A percentile compares a stretch with the other conserved stretches of the same genome.
phyloP scores from a whole-genome alignment of 495 filamentous ascomycete species.

The Margaritispora aquatica region DNA sequence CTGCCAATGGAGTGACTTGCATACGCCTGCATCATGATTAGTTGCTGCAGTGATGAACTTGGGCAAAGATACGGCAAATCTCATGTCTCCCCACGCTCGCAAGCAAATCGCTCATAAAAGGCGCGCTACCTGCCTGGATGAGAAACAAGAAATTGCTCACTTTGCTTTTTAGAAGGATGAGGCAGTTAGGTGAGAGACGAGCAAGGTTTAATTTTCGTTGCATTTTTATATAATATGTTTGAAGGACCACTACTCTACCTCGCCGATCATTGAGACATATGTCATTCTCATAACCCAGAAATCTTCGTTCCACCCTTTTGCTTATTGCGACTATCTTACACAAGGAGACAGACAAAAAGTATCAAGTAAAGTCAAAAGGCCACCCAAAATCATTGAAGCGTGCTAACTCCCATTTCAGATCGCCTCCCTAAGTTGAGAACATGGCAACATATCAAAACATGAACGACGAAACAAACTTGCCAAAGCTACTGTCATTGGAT shows the following conservation, averaged over 20 bases:
- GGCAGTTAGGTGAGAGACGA: not conserved
- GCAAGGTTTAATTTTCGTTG: not conserved
- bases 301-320: no score
- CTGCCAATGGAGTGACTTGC: slow-evolving; percentile 2
- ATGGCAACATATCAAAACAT: not conserved
- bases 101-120: slow-evolving; percentile 4
- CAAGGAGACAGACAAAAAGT: not conserved
- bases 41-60: not conserved
- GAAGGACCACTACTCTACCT: no score
- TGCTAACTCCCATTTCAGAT: not conserved
- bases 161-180: slow-evolving; percentile 7
- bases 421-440: no score
- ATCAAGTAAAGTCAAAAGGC: no score
- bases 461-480: not conserved
- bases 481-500: not conserved
- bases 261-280: no score
- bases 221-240: no score
- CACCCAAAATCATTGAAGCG: not conserved
- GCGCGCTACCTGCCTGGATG: not conserved
- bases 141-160: not conserved
- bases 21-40: slow-evolving; percentile 8
- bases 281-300: no score
- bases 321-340: no score
- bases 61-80: slow-evolving; percentile 12
- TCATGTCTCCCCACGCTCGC: slow-evolving; percentile 1